These are phyloP conservation scores for Neofusicoccum sp. DNA, from an alignment of 2,329 filamentous ascomycete species.

Conservation along the genomic window DNA sequence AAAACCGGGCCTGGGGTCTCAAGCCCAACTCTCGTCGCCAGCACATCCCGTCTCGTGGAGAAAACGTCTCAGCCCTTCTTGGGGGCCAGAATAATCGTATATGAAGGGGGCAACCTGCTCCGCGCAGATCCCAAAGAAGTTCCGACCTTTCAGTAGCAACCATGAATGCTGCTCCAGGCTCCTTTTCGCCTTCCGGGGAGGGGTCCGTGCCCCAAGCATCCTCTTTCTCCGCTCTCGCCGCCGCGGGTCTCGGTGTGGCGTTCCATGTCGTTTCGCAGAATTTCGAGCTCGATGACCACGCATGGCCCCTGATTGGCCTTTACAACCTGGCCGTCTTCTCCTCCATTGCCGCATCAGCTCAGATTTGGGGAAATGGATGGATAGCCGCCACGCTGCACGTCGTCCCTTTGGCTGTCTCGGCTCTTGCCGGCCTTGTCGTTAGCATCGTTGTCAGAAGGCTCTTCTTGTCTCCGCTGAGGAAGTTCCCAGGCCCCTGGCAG, in stretches of 20 bases:
- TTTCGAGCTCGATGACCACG: not conserved
- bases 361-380: not conserved
- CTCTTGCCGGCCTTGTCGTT: slow-evolving; percentile 20
- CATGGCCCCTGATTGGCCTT: not conserved
- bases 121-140: no score
- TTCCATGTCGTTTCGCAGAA: not conserved
- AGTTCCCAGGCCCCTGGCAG: slow-evolving; percentile 20
- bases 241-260: not conserved
- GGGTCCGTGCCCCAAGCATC: not conserved
- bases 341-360: not conserved
- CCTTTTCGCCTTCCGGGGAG: not conserved
- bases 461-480: slow-evolving; percentile 40
- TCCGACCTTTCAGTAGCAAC: no score
- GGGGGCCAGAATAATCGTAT: no score
- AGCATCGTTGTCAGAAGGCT: slow-evolving; percentile 42
- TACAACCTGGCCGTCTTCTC: not conserved
- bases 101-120: no score
- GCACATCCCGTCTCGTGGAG: no score
- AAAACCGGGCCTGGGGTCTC: no score
- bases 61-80: no score
- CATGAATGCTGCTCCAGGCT: not conserved
- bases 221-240: not conserved
- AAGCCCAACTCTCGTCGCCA: no score
- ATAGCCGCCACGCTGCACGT: not conserved
- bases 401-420: not conserved